Base-by-base conservation (phyloP, 1,284 basidiomycete species). In the Athelia sp. region DNA sequence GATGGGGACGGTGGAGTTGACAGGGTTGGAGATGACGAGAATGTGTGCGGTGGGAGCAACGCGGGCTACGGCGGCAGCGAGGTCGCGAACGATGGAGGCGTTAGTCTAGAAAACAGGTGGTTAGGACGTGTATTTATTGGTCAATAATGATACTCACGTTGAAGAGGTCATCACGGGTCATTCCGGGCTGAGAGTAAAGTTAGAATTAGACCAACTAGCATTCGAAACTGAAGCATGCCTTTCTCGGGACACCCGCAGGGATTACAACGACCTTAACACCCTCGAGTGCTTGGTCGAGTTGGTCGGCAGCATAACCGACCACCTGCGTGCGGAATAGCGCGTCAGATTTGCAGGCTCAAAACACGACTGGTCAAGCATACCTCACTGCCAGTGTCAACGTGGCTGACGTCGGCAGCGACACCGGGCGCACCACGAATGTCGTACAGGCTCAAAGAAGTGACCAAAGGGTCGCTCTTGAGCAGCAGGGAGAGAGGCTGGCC, bases 111-210 rank as follows among this genome's bases (percentile, higher is more conserved):
- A 45, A 19, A 38, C 35, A 34, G 19, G 46, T 17, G 17, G 40
- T 48, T 36, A 50, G 45, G 24, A 19, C n/a, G 32, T 36, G 17
- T 43, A 24, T 47, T 35, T 45, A n/a, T n/a, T n/a, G n/a, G n/a
- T n/a, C n/a, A 23, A 52, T 19, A 29, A 38, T 21, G 19, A 50
- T 2, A 76, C 89, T 66, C 62, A 93, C 92, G 77, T 95, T 96
- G 87, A 99, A 99, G 55, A 99, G 90, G 70, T 99, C 96, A 69
- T 99, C 96, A 75, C 97, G 93, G 72, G 88, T 93, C 93, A 93
- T 93, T 54, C 84, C 84, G 58, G 86, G 87, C 86, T 88, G 56
- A 31, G 58, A 48, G 49, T 31, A 45, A 52, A 46, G 40, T 57
- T 50, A 29, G 26, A 17, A 34, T 48, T 44, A n/a, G n/a, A n/a